Conservation (phyloP, 257 asterid genomes). For the Penstemon barbatus region DNA sequence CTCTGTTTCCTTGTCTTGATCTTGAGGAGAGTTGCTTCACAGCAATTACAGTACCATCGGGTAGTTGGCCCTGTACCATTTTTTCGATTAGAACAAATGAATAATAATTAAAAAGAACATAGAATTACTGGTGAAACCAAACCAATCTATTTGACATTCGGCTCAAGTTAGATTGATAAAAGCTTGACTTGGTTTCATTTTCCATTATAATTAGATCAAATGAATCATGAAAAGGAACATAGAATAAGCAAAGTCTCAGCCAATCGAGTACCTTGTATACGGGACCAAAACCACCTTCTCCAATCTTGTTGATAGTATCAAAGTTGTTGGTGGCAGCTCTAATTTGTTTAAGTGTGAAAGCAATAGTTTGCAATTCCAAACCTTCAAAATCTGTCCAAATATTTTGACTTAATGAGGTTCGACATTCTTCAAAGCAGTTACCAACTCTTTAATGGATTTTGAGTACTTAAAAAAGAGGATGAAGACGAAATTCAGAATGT, state of each 20-base stretch:
- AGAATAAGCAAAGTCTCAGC: neutral
- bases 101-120: neutral
- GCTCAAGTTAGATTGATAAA: too few relatives aligned
- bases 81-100: slow-evolving; percentile 27
- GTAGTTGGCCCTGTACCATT: slow-evolving; percentile 56
- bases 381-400: slow-evolving; percentile 59
- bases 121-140: neutral
- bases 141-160: too few relatives aligned
- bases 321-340: slow-evolving; percentile 86
- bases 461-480: neutral
- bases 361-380: slow-evolving; percentile 59
- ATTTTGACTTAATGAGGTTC: too few relatives aligned
- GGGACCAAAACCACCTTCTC: slow-evolving; percentile 97
- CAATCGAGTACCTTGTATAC: slow-evolving; percentile 68
- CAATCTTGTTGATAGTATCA: slow-evolving; percentile 67
- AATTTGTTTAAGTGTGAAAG: slow-evolving; percentile 73
- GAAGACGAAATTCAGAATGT: slow-evolving; percentile 1
- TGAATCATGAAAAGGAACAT: neutral
- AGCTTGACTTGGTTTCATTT: too few relatives aligned
- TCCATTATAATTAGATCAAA: slow-evolving; percentile 20
- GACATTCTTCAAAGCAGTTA: neutral
- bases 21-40: slow-evolving; percentile 80
- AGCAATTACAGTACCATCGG: slow-evolving; percentile 75
- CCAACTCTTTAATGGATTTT: neutral
- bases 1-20: slow-evolving; percentile 88